A percentile compares a stretch with the other conserved stretches of the same genome.
phyloP scores from a whole-genome alignment of 805 yeast genomes.

The Sungouiozyma intestinalis region DNA sequence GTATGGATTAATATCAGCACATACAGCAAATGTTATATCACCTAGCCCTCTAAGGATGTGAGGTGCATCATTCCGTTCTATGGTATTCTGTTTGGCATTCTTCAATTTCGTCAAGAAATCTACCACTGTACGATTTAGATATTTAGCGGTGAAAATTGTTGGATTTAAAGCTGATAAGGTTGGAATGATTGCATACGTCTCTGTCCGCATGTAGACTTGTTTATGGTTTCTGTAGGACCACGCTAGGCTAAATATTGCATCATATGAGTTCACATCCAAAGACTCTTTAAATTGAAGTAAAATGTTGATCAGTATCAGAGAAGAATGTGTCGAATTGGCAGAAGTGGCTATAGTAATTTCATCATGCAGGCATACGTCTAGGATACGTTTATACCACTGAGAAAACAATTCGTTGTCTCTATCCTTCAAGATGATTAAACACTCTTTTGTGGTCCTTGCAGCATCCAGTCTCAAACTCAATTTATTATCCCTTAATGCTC shows the following conservation, averaged over 20 bases:
- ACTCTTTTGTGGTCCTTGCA: conserved; percentile 62
- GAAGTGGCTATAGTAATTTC: conserved; percentile 32
- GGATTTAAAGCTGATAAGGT: conserved; percentile 67
- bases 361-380: conserved; percentile 52
- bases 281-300: conserved; percentile 40
- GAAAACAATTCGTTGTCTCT: conserved; percentile 62
- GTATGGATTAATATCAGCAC: conserved; percentile 74
- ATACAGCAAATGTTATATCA: conserved; percentile 58
- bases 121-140: conserved; percentile 67
- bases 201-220: conserved; percentile 59
- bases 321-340: conserved; percentile 68
- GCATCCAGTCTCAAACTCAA: conserved; percentile 65
- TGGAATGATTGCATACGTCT: conserved; percentile 69
- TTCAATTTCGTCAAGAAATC: conserved; percentile 68
- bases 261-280: conserved; percentile 29
- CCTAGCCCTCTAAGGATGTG: conserved; percentile 71
- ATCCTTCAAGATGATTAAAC: conserved; percentile 64
- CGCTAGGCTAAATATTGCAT: conserved; percentile 65
- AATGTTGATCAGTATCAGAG: conserved; percentile 67
- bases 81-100: conserved; percentile 34
- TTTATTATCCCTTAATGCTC: conserved; percentile 67
- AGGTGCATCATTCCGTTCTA: conserved; percentile 41
- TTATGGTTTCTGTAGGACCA: conserved; percentile 64
- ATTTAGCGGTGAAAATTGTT: conserved; percentile 61
- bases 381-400: conserved; percentile 59